Evolutionary conservation across 2,329 filamentous ascomycete genomes (phyloP).

Genomic region (Sordariomycetes sp.): DNA sequence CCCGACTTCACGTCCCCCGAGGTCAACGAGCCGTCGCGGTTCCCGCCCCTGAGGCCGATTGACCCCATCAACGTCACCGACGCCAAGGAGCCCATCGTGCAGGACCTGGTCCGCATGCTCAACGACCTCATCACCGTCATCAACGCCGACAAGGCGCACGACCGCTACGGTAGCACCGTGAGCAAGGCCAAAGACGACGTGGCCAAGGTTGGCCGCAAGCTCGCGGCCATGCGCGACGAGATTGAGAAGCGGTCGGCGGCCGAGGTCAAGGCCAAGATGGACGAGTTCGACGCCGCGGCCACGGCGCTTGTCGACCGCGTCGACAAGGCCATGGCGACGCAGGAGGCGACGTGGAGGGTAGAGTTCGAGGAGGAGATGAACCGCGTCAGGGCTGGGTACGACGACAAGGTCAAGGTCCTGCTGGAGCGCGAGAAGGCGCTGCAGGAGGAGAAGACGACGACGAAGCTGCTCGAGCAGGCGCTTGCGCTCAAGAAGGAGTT

Average conservation of each 20-base stretch:
- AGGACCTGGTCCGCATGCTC: conserved; percentile 87
- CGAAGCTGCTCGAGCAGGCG: conserved; percentile 81
- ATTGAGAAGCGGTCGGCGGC: conserved; percentile 59
- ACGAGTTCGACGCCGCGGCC: conserved; percentile 77
- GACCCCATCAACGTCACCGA: conserved; percentile 65
- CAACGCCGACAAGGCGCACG: conserved; percentile 70
- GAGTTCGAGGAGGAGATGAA: conserved; percentile 83
- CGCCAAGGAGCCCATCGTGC: conserved; percentile 74
- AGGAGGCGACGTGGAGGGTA: conserved; percentile 71
- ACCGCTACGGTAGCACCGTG: conserved; percentile 67
- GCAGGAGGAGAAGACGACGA: conserved; percentile 70
- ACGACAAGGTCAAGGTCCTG: conserved; percentile 66
- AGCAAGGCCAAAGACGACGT: conserved; percentile 78
- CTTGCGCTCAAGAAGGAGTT: conserved; percentile 80
- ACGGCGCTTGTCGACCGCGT: conserved; percentile 81
- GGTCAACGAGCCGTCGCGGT: conserved; percentile 51
- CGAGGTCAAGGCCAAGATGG: conserved; percentile 57
- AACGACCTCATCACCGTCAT: conserved; percentile 93
- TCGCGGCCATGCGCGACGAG: conserved; percentile 57
- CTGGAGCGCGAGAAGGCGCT: conserved; percentile 68
- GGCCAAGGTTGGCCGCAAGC: conserved; percentile 63
- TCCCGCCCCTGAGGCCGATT: conserved; percentile 54
- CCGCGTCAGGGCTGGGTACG: conserved; percentile 63
- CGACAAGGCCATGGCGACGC: conserved; percentile 66
- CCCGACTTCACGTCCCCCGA: conserved; percentile 40